Conservation (phyloP, 768 basidiomycete genomes). For the Lepiota venenata region DNA sequence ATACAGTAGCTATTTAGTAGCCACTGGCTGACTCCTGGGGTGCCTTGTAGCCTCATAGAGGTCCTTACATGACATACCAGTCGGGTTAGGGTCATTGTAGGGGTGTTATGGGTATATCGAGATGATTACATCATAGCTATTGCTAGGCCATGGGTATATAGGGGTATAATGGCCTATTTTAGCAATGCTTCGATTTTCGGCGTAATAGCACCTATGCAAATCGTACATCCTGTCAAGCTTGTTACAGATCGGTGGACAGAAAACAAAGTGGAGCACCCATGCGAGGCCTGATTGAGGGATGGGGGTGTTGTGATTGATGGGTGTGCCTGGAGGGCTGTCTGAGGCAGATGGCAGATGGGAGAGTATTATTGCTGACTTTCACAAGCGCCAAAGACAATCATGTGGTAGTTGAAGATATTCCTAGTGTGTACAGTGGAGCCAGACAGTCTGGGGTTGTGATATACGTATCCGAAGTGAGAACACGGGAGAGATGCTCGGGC, state of each 20-base stretch:
- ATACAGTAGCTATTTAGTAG: too few species aligned
- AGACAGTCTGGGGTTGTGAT: neutral
- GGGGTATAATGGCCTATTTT: too few species aligned
- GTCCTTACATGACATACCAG: too few species aligned
- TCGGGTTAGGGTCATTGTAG: too few species aligned
- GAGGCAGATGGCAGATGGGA: too few species aligned
- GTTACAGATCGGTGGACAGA: constrained; percentile 52
- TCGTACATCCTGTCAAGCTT: constrained; percentile 48
- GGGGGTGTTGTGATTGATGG: neutral
- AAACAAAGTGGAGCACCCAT: constrained; percentile 29
- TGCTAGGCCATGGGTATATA: too few species aligned
- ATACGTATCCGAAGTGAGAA: neutral
- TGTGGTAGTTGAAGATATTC: neutral
- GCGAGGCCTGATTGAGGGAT: constrained; percentile 24
- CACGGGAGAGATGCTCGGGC: too few species aligned
- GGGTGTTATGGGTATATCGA: too few species aligned
- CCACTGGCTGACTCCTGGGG: too few species aligned
- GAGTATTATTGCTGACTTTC: neutral
- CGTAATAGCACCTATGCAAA: constrained; percentile 38
- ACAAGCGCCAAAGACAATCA: neutral
- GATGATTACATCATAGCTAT: too few species aligned
- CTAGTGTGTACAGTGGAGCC: neutral
- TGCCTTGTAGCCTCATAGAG: too few species aligned
- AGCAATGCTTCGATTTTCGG: too few species aligned
- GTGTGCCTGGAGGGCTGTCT: constrained; percentile 1